phyloP scores from a whole-genome alignment of 495 filamentous ascomycete genomes.

The Choiromyces venosus region DNA sequence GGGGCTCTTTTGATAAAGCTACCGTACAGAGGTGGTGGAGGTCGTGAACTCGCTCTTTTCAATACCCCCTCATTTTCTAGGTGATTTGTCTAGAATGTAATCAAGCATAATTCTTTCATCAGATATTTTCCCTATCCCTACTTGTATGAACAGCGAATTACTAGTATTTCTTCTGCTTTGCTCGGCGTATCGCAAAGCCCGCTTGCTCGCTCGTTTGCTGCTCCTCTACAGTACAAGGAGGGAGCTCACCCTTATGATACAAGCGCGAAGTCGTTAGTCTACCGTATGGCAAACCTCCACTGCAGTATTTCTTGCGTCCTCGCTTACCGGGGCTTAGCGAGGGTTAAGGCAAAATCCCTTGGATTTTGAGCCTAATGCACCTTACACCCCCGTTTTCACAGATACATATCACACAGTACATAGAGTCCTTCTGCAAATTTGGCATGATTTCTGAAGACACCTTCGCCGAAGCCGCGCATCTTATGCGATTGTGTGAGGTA shows the following conservation, averaged over 20 bases:
- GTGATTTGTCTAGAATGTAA: background rate
- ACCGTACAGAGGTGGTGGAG: background rate
- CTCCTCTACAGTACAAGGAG: background rate
- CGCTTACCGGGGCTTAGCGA: constrained; percentile 1
- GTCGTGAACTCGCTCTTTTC: background rate
- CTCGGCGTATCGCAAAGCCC: background rate
- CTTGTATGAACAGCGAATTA: background rate
- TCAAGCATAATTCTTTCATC: background rate
- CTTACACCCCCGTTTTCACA: background rate
- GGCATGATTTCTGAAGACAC: background rate
- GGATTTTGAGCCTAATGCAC: background rate
- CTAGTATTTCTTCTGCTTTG: background rate
- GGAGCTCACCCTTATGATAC: background rate
- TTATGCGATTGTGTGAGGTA: background rate
- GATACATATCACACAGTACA: background rate
- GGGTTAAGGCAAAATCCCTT: background rate
- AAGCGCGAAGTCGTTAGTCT: background rate
- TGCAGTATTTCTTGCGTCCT: background rate
- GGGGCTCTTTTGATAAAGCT: background rate
- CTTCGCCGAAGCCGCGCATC: background rate
- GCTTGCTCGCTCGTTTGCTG: background rate
- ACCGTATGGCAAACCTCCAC: too few species aligned
- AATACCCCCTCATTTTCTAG: background rate
- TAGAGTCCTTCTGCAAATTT: background rate
- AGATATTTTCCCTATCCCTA: background rate